Base-by-base conservation (phyloP, 441 rosid genomes). In the Erysimum pusillum region DNA sequence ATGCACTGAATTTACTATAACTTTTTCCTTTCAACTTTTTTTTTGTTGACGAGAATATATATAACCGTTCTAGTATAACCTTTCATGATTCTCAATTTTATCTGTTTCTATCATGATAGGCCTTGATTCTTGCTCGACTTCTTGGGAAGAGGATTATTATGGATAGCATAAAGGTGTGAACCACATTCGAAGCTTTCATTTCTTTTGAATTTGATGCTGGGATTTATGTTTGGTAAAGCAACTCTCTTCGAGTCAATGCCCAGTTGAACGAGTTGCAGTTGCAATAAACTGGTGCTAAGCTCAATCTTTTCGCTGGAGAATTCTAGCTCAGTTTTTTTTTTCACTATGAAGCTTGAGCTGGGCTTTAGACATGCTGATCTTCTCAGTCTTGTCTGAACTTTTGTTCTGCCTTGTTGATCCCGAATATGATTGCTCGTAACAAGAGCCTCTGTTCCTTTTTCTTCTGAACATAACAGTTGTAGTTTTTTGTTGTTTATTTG, bases 101-200 rank as follows among this genome's bases (percentile, higher is more conserved):
- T 35, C 41, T 63, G 69, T 61, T 68, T 60, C 76, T 77, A 46
- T 38, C 63, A 63, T 69, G 51, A 69, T 85, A 95, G 99, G 96
- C 88, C 22, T 86, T 92, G 83, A 95, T 93, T 76, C 95, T 95
- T 76, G 95, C 96, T 83, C 90, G 98, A 60, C 84, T 91, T 73
- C 97, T 95, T 69, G 95, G 98, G 65, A 87, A 83, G 72, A 82
- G 85, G 68, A 84, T 95, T 64, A 70, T 53, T 63, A 80, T 95
- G 90, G 91, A 88, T 62, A 80, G 80, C 87, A 86, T 95, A 71
- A 84, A 89, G 89, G 99, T 95, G n/a, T 49, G 85, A 64, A 41
- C 38, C 9, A 9, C 32, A 72, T 39, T 72, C 35, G 9, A 60
- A 49, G 8, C 58, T 44, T 45, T 42, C 46, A 32, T 22, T 41